Conservation (phyloP, 345 rosid genomes). For the Populus davidiana region DNA sequence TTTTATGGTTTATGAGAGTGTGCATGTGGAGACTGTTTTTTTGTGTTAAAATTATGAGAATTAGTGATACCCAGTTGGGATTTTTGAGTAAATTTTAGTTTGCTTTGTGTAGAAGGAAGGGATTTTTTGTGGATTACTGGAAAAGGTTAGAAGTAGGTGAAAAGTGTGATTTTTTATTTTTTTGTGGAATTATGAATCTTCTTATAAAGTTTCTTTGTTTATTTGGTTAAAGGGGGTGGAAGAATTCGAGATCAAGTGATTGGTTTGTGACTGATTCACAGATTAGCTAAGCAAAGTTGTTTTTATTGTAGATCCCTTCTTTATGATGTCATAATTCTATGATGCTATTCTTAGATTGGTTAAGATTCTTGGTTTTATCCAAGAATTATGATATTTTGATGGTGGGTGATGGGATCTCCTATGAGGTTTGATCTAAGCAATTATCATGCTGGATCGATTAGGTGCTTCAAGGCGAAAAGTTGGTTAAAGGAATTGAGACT, state of each 20-base stretch:
- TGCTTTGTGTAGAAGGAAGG: not conserved
- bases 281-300: not conserved
- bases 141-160: not conserved
- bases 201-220: not conserved
- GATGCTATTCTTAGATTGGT: not conserved
- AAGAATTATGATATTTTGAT: not conserved
- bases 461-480: not conserved
- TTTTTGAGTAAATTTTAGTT: not conserved
- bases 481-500: not conserved
- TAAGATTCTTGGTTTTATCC: not conserved
- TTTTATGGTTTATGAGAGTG: not conserved
- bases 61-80: not conserved
- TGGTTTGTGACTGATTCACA: not conserved
- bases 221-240: not conserved
- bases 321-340: not conserved
- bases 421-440: conserved; percentile 3
- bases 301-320: conserved; percentile 13
- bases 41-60: not conserved
- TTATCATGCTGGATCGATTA: not conserved
- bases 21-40: not conserved
- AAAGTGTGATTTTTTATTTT: not conserved
- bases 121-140: not conserved
- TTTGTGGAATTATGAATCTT: not conserved
- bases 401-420: not conserved
- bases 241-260: conserved; percentile 1